These are phyloP conservation scores for Medicago truncatula DNA, from an alignment of 306 rosid genomes.

Conservation along the genomic window DNA sequence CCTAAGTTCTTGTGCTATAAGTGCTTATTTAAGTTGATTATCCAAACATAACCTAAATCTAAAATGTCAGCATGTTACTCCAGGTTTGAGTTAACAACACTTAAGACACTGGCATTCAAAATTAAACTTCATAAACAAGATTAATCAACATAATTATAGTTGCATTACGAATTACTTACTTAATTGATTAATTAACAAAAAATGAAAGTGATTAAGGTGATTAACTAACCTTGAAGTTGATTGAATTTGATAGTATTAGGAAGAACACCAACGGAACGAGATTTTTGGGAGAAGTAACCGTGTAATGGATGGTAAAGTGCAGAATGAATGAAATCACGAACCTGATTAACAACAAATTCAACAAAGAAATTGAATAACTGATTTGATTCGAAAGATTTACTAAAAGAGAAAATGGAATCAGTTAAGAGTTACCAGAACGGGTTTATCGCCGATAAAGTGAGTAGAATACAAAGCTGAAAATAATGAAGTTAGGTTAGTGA, in stretches of 20 bases:
- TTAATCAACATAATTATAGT: background rate
- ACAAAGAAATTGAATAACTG: background rate
- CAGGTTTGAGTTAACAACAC: no score
- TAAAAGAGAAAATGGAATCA: background rate
- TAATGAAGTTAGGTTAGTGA: slow-evolving; percentile 30
- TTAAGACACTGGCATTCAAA: no score
- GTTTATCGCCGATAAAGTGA: slow-evolving; percentile 72
- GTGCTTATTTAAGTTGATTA: no score
- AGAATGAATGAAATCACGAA: slow-evolving; percentile 94
- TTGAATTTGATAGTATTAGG: slow-evolving; percentile 68
- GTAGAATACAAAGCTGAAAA: slow-evolving; percentile 68
- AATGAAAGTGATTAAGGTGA: background rate
- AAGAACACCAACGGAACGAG: slow-evolving; percentile 83
- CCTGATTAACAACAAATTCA: slow-evolving; percentile 51
- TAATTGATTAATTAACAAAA: background rate
- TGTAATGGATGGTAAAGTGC: slow-evolving; percentile 80
- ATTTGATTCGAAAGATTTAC: background rate
- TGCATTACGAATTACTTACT: background rate
- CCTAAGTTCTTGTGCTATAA: no score
- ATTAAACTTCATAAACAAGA: no score
- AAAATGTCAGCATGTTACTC: no score
- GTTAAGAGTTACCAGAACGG: slow-evolving; percentile 68
- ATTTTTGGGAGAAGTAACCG: slow-evolving; percentile 82
- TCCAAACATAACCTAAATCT: no score
- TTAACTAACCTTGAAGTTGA: slow-evolving; percentile 63